Evolutionary conservation across 768 basidiomycete genomes (phyloP), one percentile per base, ranked within the genome.

Genomic region (Amanita polypyramis): DNA sequence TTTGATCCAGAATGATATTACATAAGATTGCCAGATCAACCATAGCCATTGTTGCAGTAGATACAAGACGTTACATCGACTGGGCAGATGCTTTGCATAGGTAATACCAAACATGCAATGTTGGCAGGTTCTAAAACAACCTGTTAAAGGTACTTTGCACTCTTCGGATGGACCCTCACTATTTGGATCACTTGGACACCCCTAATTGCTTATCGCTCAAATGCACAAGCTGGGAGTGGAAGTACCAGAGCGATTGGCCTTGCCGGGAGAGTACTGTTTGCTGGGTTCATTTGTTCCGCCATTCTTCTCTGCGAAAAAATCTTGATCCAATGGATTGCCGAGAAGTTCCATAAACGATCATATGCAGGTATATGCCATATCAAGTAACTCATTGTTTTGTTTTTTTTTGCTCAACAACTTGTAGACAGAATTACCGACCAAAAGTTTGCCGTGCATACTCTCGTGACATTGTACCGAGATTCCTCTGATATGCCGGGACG

Each of bases 281-380:
- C 80, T 6, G 60, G 85, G 42, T 75, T 80, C 58, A 58, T 93
- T 41, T 86, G 80, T 58, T 63, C 82, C 0, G 73, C 74, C 21
- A 70, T 91, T 20, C 73, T 93, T 5, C 70, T 85, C 9, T 81
- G 75, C 47, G 90, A 93, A 63, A 96, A 96, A 59, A 77, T 93
- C 51, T 62, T 83, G 11, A 86, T 96, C 41, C 92, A 94, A 61
- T 80, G 80, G 70, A 91, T 95, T 55, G 83, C 83, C 39, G 73
- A 70, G 38, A 85, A 87, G 58, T 91, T 89, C 62, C 87, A 91
- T 58, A 83, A 87, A 59, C 67, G 79, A 42, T 82, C 80, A 5
- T 89, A 84, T 55, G 76, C 76, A 37, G 76, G 78, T 76, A 35
- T 17, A 66, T 55, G 5, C n/a, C 35, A 14, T 1, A 7, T 36